Percentiles rank a stretch among this genome's conserved stretches.
These are phyloP conservation scores for Diaporthe citri DNA, from an alignment of 2,329 filamentous ascomycete genomes.

Conservation along the genomic window DNA sequence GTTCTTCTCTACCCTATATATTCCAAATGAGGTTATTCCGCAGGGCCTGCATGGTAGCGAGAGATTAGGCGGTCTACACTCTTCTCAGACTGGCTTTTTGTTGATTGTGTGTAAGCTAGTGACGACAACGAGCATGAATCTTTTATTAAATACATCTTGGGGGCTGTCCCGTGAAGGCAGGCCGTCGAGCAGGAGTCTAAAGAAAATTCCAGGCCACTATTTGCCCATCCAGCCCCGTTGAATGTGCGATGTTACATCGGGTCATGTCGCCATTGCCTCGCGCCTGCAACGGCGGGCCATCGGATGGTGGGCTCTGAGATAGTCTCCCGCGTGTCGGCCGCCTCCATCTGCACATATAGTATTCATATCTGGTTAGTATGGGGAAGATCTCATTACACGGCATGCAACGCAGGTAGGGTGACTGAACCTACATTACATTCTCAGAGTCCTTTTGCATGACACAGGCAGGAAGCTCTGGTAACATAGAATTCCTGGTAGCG, in stretches of 20 bases:
- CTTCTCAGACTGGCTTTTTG: not conserved
- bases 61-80: not conserved
- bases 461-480: not conserved
- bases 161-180: not conserved
- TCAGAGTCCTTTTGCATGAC: constrained; percentile 6
- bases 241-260: constrained; percentile 13
- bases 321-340: too few relatives aligned
- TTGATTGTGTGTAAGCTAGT: not conserved
- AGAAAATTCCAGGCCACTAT: not conserved
- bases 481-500: not conserved
- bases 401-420: not conserved
- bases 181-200: not conserved
- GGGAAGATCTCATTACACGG: constrained; percentile 19
- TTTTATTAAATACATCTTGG: not conserved
- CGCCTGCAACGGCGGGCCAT: not conserved
- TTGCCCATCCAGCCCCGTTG: not conserved
- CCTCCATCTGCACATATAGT: not conserved
- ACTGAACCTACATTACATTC: constrained; percentile 20
- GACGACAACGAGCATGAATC: constrained; percentile 2
- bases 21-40: not conserved
- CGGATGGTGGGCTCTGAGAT: not conserved
- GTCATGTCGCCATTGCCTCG: not conserved
- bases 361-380: not conserved
- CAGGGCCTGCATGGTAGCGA: not conserved
- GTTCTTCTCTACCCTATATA: not conserved